These are phyloP conservation scores for Hanseniaspora meyeri DNA, from an alignment of 805 yeast species.

Conservation along the genomic window DNA sequence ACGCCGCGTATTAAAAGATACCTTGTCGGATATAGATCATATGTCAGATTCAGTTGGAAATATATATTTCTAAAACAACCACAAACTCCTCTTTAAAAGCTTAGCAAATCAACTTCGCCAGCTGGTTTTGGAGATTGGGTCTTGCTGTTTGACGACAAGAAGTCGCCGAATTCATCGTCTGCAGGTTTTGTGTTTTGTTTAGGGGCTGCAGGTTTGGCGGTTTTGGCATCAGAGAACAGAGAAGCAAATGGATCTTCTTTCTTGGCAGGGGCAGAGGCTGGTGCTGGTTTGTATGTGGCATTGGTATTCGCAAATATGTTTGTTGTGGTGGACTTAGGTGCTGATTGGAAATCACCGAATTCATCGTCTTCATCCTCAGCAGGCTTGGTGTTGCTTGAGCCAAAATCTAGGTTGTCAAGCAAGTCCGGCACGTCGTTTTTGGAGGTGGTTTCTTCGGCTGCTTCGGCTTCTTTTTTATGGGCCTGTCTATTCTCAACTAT, in stretches of 20 bases:
- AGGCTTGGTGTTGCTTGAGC: constrained; percentile 13
- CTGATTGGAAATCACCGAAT: constrained; percentile 72
- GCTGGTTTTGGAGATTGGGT: constrained; percentile 10
- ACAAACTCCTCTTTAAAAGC: constrained; percentile 19
- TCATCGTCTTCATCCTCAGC: constrained; percentile 56
- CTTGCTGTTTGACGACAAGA: constrained; percentile 18
- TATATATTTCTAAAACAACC: background rate
- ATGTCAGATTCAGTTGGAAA: background rate
- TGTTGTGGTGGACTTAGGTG: constrained; percentile 30
- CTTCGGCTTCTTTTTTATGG: constrained; percentile 19
- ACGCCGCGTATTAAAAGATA: background rate
- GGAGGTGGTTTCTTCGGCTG: constrained; percentile 15
- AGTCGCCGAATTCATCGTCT: constrained; percentile 29
- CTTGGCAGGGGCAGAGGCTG: constrained; percentile 20
- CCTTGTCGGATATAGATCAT: background rate
- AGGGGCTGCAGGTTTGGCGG: constrained; percentile 20
- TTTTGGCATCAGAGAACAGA: constrained; percentile 53
- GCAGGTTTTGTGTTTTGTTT: constrained; percentile 4
- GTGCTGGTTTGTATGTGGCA: constrained; percentile 15
- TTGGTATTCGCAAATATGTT: constrained; percentile 18
- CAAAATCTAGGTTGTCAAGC: background rate
- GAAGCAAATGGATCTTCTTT: constrained; percentile 62
- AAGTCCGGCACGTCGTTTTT: constrained; percentile 13
- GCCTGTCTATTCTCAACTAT: constrained; percentile 34
- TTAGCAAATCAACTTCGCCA: constrained; percentile 25